Base-by-base conservation (phyloP, 306 rosid genomes). In the Neltuma alba region DNA sequence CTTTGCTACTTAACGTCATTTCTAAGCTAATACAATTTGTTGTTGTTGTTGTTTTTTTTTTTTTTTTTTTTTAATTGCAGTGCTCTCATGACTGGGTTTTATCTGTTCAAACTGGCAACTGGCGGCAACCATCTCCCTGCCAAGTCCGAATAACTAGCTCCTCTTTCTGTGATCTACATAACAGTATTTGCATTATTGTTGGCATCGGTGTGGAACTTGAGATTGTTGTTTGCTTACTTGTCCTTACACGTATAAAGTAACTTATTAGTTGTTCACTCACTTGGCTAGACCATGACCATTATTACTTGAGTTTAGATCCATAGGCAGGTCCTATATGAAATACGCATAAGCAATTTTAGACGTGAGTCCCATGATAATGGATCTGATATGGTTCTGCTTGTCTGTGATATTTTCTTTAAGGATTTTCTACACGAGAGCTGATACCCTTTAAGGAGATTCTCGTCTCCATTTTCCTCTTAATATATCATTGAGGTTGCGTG, bases 101-200 rank as follows among this genome's bases (percentile, higher is more conserved):
- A 87, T 83, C 74, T 87, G 79, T 87, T 42, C 88, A 90, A 90
- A 86, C 70, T 88, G 34, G 91, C 84, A 64, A 83, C 84, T 3
- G 94, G 94, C 7, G 94, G 92, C 74, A 90, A 88, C 86, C 89
- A 86, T 55, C 65, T 90, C 66, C 86, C 88, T 14, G 82, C 77
- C 57, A 88, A 90, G 83, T 85, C 80, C 4, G 76, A 88, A 41
- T 69, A 34, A 45, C 44, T n/a, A 36, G 25, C 58, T 25, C 42
- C 30, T 23, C n/a, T 33, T 25, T 50, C 61, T 25, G 55, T 5
- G 16, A 69, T 16, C 48, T 38, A 31, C 18, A 18, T 8, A 31
- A 70, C 28, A 16, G 28, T 30, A 47, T 2, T 70, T 47, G 23
- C 13, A 16, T 47, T 16, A 20, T 47, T 45, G 27, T 54, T 47